These are phyloP conservation scores for Torrubiella hemipterigena DNA, from an alignment of 2,329 filamentous ascomycete genomes.

Conservation along the genomic window DNA sequence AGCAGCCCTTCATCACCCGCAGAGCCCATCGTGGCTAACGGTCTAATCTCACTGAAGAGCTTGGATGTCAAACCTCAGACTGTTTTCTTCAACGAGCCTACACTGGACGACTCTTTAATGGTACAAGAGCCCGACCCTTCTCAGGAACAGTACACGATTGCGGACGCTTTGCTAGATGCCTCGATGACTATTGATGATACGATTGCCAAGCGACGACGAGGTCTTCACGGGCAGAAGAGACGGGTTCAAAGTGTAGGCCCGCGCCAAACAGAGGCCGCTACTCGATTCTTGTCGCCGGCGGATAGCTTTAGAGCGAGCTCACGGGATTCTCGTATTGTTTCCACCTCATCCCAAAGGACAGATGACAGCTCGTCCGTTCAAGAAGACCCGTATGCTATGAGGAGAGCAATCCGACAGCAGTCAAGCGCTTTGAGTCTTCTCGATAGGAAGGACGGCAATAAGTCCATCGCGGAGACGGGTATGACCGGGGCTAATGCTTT, in stretches of 20 bases:
- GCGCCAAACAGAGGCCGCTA: conserved; percentile 11
- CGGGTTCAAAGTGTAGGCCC: conserved; percentile 25
- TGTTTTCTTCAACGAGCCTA: conserved; percentile 78
- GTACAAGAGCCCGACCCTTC: conserved; percentile 18
- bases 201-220: conserved; percentile 38
- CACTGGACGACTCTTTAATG: conserved; percentile 31
- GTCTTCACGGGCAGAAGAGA: conserved; percentile 37
- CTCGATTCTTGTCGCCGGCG: conserved; percentile 18
- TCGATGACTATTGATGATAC: conserved; percentile 75
- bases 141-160: conserved; percentile 58
- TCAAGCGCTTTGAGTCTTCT: conserved; percentile 48
- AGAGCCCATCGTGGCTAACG: conserved; percentile 19
- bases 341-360: conserved; percentile 17
- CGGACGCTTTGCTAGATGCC: conserved; percentile 83
- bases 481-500: conserved; percentile 49
- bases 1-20: conserved; percentile 33
- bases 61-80: conserved; percentile 75
- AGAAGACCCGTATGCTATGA: conserved; percentile 28
- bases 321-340: conserved; percentile 23
- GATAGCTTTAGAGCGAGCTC: conserved; percentile 19
- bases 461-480: conserved; percentile 45
- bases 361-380: conserved; percentile 18
- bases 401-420: conserved; percentile 40
- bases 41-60: conserved; percentile 58
- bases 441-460: conserved; percentile 45